A percentile compares a stretch with the other conserved stretches of the same genome.
Conservation (phyloP, 2,329 filamentous ascomycete species). For the Sporothrix globosa region DNA sequence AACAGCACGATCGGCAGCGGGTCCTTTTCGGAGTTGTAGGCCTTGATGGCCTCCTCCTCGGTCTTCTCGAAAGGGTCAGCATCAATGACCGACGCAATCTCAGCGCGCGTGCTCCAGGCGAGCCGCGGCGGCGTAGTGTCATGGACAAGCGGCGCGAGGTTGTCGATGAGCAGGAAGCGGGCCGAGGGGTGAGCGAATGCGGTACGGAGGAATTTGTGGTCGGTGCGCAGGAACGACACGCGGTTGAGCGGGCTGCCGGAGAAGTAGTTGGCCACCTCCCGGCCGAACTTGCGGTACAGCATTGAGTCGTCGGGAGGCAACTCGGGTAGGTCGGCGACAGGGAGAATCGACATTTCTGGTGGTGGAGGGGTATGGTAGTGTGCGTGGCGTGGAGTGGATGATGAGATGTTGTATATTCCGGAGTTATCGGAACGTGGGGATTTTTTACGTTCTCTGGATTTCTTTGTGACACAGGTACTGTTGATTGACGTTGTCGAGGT, state of each 20-base stretch:
- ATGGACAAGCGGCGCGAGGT: constrained; percentile 74
- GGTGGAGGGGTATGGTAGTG: background rate
- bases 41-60: constrained; percentile 72
- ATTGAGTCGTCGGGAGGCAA: constrained; percentile 62
- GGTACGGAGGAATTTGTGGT: constrained; percentile 68
- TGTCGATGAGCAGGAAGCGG: constrained; percentile 76
- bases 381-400: background rate
- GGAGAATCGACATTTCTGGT: constrained; percentile 30
- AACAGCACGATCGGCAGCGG: constrained; percentile 77
- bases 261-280: constrained; percentile 83
- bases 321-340: constrained; percentile 46
- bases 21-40: constrained; percentile 69
- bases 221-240: constrained; percentile 73
- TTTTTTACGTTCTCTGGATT: background rate
- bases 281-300: constrained; percentile 76
- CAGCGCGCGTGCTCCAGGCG: constrained; percentile 68
- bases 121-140: constrained; percentile 50
- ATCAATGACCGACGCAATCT: constrained; percentile 72
- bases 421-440: too few species aligned
- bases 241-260: constrained; percentile 77
- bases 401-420: background rate
- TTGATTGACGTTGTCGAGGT: background rate
- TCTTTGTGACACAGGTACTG: background rate
- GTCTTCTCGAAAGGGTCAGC: constrained; percentile 68
- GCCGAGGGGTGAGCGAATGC: constrained; percentile 69